A percentile compares a stretch with the other conserved stretches of the same genome.
Evolutionary conservation across 805 yeast species (phyloP).

Genomic region (Starmerella stellata): DNA sequence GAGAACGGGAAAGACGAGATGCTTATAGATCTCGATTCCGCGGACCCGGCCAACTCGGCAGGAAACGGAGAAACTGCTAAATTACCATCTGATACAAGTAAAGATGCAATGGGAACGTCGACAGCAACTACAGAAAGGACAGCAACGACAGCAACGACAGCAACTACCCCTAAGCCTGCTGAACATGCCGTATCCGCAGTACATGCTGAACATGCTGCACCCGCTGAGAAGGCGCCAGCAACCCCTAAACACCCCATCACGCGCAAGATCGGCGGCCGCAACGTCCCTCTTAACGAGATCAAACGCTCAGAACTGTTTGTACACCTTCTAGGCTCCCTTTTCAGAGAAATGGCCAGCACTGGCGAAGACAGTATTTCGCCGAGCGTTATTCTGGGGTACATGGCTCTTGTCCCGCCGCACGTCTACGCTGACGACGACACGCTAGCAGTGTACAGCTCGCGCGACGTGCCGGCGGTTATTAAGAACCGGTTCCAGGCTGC

Average conservation of each 20-base stretch:
- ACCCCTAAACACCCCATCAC: too few species aligned
- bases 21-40: not conserved
- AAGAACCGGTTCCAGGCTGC: conserved; percentile 10
- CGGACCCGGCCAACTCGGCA: not conserved
- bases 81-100: not conserved
- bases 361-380: conserved; percentile 56
- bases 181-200: not conserved
- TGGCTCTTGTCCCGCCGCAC: conserved; percentile 41
- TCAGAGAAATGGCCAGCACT: conserved; percentile 48
- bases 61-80: not conserved
- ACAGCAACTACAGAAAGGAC: not conserved
- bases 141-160: not conserved
- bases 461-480: conserved; percentile 2
- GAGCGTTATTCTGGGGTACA: conserved; percentile 62
- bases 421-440: conserved; percentile 21
- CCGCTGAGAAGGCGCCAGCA: too few species aligned
- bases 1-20: not conserved
- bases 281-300: conserved; percentile 60
- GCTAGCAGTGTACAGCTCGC: conserved; percentile 3
- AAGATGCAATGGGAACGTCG: not conserved
- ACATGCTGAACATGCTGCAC: not conserved
- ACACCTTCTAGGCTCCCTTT: conserved; percentile 50
- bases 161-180: not conserved
- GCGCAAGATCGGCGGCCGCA: conserved; percentile 76
- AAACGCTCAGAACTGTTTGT: conserved; percentile 69